Percentiles rank a stretch among this genome's conserved stretches.
Conservation (phyloP, 768 basidiomycete genomes). For the Lactarius trivialis region DNA sequence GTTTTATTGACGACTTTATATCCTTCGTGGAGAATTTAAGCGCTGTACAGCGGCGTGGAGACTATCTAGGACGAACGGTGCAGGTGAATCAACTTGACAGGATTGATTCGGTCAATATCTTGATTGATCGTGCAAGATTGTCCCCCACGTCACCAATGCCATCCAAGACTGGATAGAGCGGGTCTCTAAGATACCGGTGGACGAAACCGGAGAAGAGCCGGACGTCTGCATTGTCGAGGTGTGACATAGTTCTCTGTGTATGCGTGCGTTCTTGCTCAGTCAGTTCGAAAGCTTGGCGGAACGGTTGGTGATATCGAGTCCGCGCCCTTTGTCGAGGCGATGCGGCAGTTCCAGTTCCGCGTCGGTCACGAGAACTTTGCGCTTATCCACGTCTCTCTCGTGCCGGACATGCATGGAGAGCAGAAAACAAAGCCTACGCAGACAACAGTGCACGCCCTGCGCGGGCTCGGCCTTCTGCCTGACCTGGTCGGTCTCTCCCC, state of each 20-base stretch:
- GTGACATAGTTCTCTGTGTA: slow-evolving; percentile 15
- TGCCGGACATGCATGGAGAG: slow-evolving; percentile 98
- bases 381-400: slow-evolving; percentile 91
- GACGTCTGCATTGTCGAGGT: slow-evolving; percentile 99
- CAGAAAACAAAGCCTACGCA: slow-evolving; percentile 99
- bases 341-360: slow-evolving; percentile 99
- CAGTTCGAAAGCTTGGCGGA: slow-evolving; percentile 68
- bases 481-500: slow-evolving; percentile 60
- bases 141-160: slow-evolving; percentile 93
- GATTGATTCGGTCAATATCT: background rate
- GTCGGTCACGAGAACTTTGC: slow-evolving; percentile 96
- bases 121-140: slow-evolving; percentile 48
- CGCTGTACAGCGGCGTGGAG: slow-evolving; percentile 55
- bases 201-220: slow-evolving; percentile 86
- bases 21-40: slow-evolving; percentile 7
- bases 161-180: slow-evolving; percentile 99
- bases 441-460: slow-evolving; percentile 88
- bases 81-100: slow-evolving; percentile 47
- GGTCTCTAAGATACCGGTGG: slow-evolving; percentile 89
- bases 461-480: slow-evolving; percentile 87
- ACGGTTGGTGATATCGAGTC: slow-evolving; percentile 99
- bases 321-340: slow-evolving; percentile 95
- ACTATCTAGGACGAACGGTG: slow-evolving; percentile 95
- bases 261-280: background rate
- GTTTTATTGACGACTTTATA: slow-evolving; percentile 25